These are phyloP conservation scores for Cryphonectria radicalis DNA, from an alignment of 2,329 filamentous ascomycete genomes.

Conservation along the genomic window DNA sequence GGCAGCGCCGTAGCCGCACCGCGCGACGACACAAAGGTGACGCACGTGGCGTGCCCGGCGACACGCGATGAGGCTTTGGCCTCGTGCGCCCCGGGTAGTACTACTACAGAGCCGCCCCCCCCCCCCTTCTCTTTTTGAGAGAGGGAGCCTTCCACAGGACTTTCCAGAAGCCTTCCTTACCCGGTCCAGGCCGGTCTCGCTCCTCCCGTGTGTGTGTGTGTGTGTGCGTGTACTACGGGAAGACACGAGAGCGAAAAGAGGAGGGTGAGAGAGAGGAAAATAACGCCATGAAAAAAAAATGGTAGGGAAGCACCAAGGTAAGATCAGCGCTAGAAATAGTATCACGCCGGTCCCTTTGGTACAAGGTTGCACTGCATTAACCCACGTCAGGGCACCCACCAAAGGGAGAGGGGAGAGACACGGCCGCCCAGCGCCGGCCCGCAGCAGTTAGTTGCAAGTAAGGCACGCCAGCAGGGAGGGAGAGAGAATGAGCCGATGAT, in stretches of 20 bases:
- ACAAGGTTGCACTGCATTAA: not conserved
- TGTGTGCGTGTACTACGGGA: not conserved
- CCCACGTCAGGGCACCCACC: not conserved
- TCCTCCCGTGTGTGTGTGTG: not conserved
- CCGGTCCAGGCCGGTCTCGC: constrained; percentile 2
- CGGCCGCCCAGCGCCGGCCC: not conserved
- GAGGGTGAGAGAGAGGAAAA: no score
- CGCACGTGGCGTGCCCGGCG: not conserved
- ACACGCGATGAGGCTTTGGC: not conserved
- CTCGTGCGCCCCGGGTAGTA: not conserved
- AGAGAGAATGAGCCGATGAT: not conserved
- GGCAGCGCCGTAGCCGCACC: not conserved
- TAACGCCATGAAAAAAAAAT: no score
- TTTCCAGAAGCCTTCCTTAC: not conserved
- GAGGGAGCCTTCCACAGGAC: not conserved
- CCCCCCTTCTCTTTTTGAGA: not conserved
- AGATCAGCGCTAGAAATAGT: constrained; percentile 5
- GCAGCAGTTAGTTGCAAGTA: not conserved
- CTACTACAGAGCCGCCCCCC: not conserved
- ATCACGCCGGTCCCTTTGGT: not conserved
- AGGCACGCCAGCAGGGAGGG: not conserved
- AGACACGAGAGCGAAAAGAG: not conserved
- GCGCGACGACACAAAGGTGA: not conserved
- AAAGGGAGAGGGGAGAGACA: no score
- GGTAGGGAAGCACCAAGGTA: not conserved